These are phyloP conservation scores for Pythium dissimile DNA, from an alignment of 352 stramenopile genomes.

Conservation along the genomic window DNA sequence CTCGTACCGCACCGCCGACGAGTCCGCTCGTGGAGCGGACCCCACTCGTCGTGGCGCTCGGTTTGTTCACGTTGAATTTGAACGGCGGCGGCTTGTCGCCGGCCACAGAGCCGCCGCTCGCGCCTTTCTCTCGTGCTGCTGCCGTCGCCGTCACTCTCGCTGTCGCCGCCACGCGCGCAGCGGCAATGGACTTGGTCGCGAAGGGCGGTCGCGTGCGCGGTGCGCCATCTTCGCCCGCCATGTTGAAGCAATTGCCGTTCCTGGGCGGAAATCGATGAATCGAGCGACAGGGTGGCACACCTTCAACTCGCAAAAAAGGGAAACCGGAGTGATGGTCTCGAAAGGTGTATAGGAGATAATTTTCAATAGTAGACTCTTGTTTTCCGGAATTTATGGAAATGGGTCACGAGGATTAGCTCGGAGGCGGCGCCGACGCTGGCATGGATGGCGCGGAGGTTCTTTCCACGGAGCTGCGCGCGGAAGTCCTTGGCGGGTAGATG, in stretches of 20 bases:
- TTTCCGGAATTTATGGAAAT: conserved; percentile 45
- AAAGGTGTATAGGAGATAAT: too few relatives aligned
- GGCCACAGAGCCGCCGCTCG: neutral
- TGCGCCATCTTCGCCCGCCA: neutral
- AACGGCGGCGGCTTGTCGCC: neutral
- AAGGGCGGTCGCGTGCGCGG: conserved; percentile 2
- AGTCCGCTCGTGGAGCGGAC: neutral
- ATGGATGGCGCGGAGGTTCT: conserved; percentile 39
- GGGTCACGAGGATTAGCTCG: conserved; percentile 38
- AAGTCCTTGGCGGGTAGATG: conserved; percentile 53
- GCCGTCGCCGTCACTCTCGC: neutral
- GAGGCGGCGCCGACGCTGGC: conserved; percentile 28
- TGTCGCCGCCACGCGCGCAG: too few relatives aligned
- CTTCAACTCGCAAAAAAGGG: too few relatives aligned
- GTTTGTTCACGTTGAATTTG: conserved; percentile 10
- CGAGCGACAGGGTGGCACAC: conserved; percentile 4
- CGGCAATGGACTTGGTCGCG: neutral
- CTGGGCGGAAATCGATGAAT: too few relatives aligned
- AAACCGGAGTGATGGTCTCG: conserved; percentile 23
- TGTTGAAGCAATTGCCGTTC: too few relatives aligned
- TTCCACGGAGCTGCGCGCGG: conserved; percentile 43
- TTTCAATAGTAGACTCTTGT: conserved; percentile 1
- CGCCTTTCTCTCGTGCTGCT: too few relatives aligned
- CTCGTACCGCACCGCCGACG: neutral
- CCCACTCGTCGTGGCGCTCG: neutral